Conservation (phyloP, 1,139 yeast genomes). For the Lodderomyces parapsilosis region DNA sequence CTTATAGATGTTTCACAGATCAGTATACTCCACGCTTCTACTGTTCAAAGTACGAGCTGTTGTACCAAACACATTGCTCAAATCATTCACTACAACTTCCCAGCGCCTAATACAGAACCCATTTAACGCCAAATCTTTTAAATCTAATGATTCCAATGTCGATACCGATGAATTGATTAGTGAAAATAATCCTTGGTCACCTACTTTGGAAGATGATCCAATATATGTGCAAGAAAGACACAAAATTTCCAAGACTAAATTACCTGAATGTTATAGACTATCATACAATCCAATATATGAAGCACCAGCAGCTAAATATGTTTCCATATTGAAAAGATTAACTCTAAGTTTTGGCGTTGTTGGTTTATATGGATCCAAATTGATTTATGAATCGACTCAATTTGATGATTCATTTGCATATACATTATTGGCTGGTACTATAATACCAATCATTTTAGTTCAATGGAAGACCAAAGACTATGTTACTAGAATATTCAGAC, state of each 20-base stretch:
- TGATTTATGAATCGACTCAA: conserved; percentile 55
- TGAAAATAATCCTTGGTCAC: conserved; percentile 51
- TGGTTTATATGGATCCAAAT: conserved; percentile 55
- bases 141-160: conserved; percentile 33
- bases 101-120: conserved; percentile 1
- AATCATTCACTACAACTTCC: background rate
- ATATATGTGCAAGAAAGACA: conserved; percentile 31
- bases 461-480: conserved; percentile 64
- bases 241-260: conserved; percentile 24
- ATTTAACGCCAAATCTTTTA: conserved; percentile 11
- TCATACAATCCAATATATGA: conserved; percentile 56
- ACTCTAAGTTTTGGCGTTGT: conserved; percentile 54
- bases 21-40: background rate
- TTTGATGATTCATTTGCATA: conserved; percentile 56
- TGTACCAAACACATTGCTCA: background rate
- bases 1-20: background rate
- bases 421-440: conserved; percentile 35
- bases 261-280: conserved; percentile 45
- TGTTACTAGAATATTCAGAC: conserved; percentile 68
- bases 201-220: conserved; percentile 39
- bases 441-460: conserved; percentile 49
- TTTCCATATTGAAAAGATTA: conserved; percentile 53
- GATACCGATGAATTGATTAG: conserved; percentile 44
- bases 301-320: conserved; percentile 56
- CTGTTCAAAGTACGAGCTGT: background rate